phyloP scores from a whole-genome alignment of 2,329 filamentous ascomycete genomes.

The Chrysoporthe deuterocubensis region DNA sequence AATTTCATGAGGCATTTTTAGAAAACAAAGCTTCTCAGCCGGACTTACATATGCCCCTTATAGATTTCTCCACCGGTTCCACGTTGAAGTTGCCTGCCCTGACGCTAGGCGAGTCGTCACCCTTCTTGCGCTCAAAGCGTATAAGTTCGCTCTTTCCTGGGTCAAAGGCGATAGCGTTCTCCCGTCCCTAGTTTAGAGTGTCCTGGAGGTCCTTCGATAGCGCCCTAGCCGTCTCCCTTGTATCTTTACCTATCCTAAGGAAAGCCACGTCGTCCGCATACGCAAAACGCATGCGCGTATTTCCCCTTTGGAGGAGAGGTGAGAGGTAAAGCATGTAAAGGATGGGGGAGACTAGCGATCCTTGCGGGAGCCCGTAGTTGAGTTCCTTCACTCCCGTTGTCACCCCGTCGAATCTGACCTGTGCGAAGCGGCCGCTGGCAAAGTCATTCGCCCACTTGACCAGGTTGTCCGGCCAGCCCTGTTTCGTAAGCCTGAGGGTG shows the following conservation, averaged over 20 bases:
- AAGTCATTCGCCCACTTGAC: not conserved
- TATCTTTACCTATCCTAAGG: not conserved
- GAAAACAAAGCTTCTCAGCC: too few species aligned
- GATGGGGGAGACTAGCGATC: not conserved
- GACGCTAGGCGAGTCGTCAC: not conserved
- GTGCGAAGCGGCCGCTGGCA: too few species aligned
- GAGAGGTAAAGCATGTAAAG: not conserved
- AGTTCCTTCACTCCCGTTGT: not conserved
- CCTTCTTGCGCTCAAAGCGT: not conserved
- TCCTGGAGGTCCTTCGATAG: not conserved
- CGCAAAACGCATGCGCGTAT: not conserved
- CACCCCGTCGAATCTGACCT: not conserved
- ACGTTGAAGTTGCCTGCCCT: not conserved
- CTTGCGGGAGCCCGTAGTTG: not conserved
- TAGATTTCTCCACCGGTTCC: not conserved
- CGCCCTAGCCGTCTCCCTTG: not conserved
- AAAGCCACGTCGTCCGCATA: not conserved
- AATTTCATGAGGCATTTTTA: too few species aligned
- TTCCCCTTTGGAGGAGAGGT: too few species aligned
- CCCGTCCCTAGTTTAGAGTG: not conserved
- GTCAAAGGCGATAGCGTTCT: not conserved
- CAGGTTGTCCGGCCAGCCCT: not conserved
- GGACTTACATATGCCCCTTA: too few species aligned
- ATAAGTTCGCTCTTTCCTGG: not conserved
- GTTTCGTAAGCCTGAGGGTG: not conserved